Evolutionary conservation across 495 filamentous ascomycete genomes (phyloP).

Genomic region (Talaromyces stipitatus): DNA sequence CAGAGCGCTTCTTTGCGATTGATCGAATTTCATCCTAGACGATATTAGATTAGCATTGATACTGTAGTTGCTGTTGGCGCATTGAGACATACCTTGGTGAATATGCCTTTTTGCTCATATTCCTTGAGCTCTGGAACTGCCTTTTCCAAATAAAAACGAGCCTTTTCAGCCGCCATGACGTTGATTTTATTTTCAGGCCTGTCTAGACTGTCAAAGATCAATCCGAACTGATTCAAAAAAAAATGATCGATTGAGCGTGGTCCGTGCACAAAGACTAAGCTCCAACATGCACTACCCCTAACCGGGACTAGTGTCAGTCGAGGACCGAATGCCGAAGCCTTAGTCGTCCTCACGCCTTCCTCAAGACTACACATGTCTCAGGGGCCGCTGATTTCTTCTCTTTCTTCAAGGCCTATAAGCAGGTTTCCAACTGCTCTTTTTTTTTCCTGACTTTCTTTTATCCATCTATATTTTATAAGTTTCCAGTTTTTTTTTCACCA

Average conservation of each 20-base stretch:
- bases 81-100: conserved; percentile 51
- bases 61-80: not conserved
- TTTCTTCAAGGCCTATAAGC: not conserved
- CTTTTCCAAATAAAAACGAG: conserved; percentile 86
- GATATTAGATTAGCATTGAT: not conserved
- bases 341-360: not conserved
- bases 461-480: conserved; percentile 11
- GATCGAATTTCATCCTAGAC: conserved; percentile 73
- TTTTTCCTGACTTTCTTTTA: conserved; percentile 16
- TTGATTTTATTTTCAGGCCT: not conserved
- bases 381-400: no score
- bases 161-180: conserved; percentile 86
- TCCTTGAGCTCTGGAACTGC: conserved; percentile 86
- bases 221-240: conserved; percentile 7
- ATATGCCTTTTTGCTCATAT: conserved; percentile 80
- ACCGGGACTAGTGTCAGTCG: not conserved
- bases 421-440: conserved; percentile 15
- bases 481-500: not conserved
- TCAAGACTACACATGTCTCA: not conserved
- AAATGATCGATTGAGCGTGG: not conserved
- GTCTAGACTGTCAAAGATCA: conserved; percentile 10
- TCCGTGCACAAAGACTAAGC: not conserved
- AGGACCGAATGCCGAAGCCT: not conserved
- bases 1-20: conserved; percentile 81
- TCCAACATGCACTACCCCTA: not conserved